A percentile compares a stretch with the other conserved stretches of the same genome.
Conservation (phyloP, 805 yeast genomes). For the Lachancea sp. region DNA sequence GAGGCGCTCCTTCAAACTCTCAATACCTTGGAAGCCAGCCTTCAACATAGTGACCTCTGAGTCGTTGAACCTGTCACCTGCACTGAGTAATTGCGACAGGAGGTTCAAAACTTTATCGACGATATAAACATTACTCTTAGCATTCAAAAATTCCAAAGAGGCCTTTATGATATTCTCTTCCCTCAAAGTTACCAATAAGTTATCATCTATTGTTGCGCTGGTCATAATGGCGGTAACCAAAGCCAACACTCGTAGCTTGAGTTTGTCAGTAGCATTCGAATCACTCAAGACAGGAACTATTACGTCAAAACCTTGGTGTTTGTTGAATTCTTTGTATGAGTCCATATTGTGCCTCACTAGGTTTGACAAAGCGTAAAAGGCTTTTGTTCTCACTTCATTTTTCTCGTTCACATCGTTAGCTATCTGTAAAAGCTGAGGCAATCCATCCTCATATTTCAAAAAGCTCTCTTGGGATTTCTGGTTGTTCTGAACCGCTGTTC, state of each 20-base stretch:
- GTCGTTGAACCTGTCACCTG: constrained; percentile 41
- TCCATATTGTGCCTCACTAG: constrained; percentile 60
- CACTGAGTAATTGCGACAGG: constrained; percentile 40
- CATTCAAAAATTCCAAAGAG: constrained; percentile 24
- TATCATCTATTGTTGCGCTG: constrained; percentile 41
- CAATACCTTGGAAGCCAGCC: constrained; percentile 35
- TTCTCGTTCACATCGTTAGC: constrained; percentile 29
- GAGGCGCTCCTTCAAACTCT: constrained; percentile 41
- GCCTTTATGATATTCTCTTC: constrained; percentile 24
- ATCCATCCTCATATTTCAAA: constrained; percentile 43
- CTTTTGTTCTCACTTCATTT: constrained; percentile 47
- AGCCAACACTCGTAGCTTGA: constrained; percentile 50
- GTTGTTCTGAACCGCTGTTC: constrained; percentile 92
- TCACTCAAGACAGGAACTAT: constrained; percentile 33
- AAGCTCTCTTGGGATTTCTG: constrained; percentile 66
- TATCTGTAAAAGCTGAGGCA: constrained; percentile 40
- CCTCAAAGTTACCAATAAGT: constrained; percentile 34
- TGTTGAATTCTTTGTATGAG: constrained; percentile 51
- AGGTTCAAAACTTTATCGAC: constrained; percentile 53
- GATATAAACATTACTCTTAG: constrained; percentile 39
- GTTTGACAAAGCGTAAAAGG: constrained; percentile 71
- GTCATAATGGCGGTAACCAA: constrained; percentile 54
- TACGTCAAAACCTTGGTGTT: constrained; percentile 56
- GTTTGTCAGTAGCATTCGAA: constrained; percentile 31
- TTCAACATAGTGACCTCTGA: constrained; percentile 37